Conservation (phyloP, 148 eudicot genomes). For the Arbutus unedo region DNA sequence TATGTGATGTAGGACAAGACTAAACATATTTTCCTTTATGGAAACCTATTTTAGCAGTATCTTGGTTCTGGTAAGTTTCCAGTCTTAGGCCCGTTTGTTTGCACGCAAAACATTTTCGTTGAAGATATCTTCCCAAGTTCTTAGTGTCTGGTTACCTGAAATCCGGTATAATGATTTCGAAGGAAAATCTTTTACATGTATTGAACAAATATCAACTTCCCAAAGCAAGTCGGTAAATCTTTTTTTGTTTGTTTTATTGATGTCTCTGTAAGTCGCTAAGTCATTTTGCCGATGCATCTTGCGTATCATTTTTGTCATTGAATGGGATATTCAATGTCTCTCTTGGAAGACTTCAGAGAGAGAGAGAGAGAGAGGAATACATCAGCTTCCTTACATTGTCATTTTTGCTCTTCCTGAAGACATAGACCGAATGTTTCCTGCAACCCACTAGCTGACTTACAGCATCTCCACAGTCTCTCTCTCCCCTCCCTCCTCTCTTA, state of each 20-base stretch:
- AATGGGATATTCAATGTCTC: no score
- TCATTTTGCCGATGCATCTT: background rate
- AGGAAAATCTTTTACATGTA: background rate
- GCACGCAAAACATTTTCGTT: background rate
- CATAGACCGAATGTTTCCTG: background rate
- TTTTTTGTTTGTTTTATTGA: background rate
- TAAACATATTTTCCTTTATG: background rate
- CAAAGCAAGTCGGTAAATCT: background rate
- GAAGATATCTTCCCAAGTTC: background rate
- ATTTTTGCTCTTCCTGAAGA: background rate
- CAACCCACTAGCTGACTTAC: background rate
- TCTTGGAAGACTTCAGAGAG: background rate
- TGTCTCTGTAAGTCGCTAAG: background rate
- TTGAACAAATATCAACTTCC: background rate
- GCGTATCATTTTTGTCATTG: no score
- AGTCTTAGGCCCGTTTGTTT: slow-evolving; percentile 1
- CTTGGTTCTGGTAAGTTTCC: background rate
- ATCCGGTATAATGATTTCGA: background rate
- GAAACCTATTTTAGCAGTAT: background rate
- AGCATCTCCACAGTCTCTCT: background rate
- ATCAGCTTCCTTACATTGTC: background rate
- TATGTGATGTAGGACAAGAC: background rate
- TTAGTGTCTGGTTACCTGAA: background rate
- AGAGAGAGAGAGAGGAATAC: background rate
- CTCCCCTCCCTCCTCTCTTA: background rate